phyloP scores from a whole-genome alignment of 1,284 basidiomycete genomes.

The Ustilago trichophora region DNA sequence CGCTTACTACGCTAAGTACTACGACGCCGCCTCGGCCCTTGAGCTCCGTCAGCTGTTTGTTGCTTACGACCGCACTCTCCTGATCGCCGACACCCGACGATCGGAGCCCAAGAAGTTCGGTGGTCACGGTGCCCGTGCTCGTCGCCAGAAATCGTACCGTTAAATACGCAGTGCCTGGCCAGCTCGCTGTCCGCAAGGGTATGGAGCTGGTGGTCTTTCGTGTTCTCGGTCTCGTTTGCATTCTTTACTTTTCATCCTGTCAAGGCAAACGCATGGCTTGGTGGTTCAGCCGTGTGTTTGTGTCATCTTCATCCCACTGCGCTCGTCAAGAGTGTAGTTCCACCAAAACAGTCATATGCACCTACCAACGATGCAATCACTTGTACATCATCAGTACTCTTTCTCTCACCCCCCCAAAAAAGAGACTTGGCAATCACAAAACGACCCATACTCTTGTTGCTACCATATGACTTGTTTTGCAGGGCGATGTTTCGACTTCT shows the following conservation, averaged over 20 bases:
- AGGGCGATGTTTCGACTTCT: background rate
- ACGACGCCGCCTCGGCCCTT: slow-evolving; percentile 90
- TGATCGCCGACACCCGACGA: slow-evolving; percentile 97
- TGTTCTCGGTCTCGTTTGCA: slow-evolving; percentile 33
- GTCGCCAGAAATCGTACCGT: slow-evolving; percentile 65
- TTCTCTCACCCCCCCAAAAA: slow-evolving; percentile 17
- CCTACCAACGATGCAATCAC: slow-evolving; percentile 19
- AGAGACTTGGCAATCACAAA: slow-evolving; percentile 28
- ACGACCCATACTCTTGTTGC: slow-evolving; percentile 34
- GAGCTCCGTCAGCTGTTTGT: slow-evolving; percentile 65
- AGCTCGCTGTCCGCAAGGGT: background rate
- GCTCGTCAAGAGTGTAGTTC: no score
- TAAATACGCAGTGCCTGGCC: no score
- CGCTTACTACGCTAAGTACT: slow-evolving; percentile 96
- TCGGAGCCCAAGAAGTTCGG: slow-evolving; percentile 95
- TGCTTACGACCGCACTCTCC: slow-evolving; percentile 75
- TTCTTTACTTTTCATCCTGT: slow-evolving; percentile 10
- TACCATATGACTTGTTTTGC: background rate
- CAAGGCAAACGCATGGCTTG: slow-evolving; percentile 18
- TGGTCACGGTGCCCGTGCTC: slow-evolving; percentile 66
- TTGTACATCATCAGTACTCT: slow-evolving; percentile 43
- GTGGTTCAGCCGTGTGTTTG: slow-evolving; percentile 32
- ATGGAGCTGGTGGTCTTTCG: slow-evolving; percentile 8
- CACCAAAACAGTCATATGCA: slow-evolving; percentile 28
- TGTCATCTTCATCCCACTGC: background rate